A percentile compares a stretch with the other conserved stretches of the same genome.
Evolutionary conservation across 139 green algal species (phyloP).

Genomic region (Chlamydomonas sp.): DNA sequence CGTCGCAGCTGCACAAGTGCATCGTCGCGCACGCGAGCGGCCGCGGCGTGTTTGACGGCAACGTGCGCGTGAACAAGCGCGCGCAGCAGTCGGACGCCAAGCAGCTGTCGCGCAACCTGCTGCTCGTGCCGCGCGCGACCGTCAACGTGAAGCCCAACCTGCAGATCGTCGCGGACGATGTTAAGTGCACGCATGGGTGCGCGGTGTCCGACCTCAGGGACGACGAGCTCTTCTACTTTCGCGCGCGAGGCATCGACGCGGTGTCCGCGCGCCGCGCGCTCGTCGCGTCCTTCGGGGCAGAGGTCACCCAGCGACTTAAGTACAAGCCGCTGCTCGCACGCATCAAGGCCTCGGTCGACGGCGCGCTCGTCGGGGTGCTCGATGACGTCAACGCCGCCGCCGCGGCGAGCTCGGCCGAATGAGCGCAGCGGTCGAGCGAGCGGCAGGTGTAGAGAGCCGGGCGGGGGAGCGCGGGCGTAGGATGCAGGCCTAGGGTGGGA

Average conservation of each 20-base stretch:
- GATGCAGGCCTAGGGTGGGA: too few relatives aligned
- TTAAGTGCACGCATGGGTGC: constrained; percentile 97
- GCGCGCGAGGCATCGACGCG: constrained; percentile 68
- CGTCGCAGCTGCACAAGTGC: constrained; percentile 96
- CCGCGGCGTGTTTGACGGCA: constrained; percentile 94
- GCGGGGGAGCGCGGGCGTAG: too few relatives aligned
- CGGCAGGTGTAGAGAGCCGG: too few relatives aligned
- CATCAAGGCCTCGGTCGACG: background rate
- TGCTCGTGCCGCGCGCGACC: constrained; percentile 84
- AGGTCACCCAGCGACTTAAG: constrained; percentile 1
- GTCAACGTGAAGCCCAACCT: constrained; percentile 98
- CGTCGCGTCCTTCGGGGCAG: constrained; percentile 78
- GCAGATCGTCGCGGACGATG: constrained; percentile 97
- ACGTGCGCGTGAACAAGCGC: constrained; percentile 80
- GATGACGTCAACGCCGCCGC: too few relatives aligned
- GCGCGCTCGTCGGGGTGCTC: background rate
- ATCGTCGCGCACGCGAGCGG: constrained; percentile 74
- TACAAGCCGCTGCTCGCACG: constrained; percentile 1
- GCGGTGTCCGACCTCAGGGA: constrained; percentile 94
- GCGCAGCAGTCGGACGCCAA: constrained; percentile 93
- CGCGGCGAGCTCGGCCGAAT: too few relatives aligned
- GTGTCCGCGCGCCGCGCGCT: constrained; percentile 66
- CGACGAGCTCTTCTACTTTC: constrained; percentile 98
- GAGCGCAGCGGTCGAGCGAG: too few relatives aligned
- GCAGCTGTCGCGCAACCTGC: constrained; percentile 91